Evolutionary conservation across 2,329 filamentous ascomycete species (phyloP).

Genomic region (Monilinia polystroma): DNA sequence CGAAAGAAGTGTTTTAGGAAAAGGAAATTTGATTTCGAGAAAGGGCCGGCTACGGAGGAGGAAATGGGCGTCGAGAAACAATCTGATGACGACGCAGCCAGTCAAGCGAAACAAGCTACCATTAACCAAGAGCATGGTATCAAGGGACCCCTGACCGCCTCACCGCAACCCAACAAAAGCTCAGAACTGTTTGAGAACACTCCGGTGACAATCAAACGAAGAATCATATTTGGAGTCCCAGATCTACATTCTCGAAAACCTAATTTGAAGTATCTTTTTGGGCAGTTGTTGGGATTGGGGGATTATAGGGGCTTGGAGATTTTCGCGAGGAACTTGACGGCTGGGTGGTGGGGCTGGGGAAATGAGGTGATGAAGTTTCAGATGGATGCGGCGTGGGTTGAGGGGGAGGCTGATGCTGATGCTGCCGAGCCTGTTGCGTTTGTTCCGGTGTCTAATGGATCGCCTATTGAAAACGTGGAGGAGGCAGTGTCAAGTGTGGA

Average conservation of each 20-base stretch:
- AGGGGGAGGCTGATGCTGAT: not conserved
- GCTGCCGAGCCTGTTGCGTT: not conserved
- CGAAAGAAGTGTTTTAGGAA: not conserved
- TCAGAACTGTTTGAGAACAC: not conserved
- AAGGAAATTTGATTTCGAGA: not conserved
- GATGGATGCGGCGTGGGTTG: conserved; percentile 48
- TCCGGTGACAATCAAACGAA: not conserved
- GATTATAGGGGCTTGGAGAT: conserved; percentile 66
- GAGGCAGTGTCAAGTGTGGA: not conserved
- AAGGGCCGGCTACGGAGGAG: conserved; percentile 45
- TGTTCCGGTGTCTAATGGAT: not conserved
- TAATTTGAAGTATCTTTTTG: conserved; percentile 62
- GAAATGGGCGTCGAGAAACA: conserved; percentile 7
- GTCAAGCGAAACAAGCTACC: no score
- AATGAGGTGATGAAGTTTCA: conserved; percentile 73
- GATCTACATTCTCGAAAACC: conserved; percentile 80
- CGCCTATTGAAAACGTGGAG: not conserved
- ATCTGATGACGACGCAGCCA: no score
- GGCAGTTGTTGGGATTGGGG: conserved; percentile 49
- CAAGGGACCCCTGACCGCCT: not conserved
- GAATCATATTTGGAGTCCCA: conserved; percentile 65
- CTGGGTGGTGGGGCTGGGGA: conserved; percentile 78
- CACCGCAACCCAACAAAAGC: not conserved
- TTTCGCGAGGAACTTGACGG: conserved; percentile 71
- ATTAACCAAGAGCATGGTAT: not conserved